Evolutionary conservation across 163 green algal species (phyloP).

Genomic region (Volvox carteri): DNA sequence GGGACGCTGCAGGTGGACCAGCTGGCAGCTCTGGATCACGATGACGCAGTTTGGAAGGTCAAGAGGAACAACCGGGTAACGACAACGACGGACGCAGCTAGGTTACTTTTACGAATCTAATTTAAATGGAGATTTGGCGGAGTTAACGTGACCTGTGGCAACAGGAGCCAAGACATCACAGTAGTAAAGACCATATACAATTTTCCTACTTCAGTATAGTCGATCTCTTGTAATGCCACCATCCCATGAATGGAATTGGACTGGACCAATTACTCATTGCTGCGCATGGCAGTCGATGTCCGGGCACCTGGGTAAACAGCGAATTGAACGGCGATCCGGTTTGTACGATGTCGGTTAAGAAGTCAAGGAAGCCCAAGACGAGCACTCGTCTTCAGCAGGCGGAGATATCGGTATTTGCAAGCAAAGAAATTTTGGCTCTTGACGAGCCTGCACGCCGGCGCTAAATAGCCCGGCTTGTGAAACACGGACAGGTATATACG

Average conservation of each 20-base stretch:
- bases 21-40: constrained; percentile 59
- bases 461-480: neutral
- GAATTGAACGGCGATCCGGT: neutral
- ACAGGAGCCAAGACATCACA: no score
- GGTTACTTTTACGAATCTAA: constrained; percentile 58
- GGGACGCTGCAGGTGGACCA: constrained; percentile 29
- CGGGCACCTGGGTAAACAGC: no score
- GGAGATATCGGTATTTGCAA: neutral
- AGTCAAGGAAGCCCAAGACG: neutral
- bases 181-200: no score
- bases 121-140: constrained; percentile 53
- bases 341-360: neutral
- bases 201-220: no score
- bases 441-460: neutral
- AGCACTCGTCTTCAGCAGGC: neutral
- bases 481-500: neutral
- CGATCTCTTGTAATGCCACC: no score
- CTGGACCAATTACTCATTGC: no score
- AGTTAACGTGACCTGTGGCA: no score
- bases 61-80: constrained; percentile 71
- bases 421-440: neutral
- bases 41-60: constrained; percentile 61
- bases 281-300: no score
- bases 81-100: constrained; percentile 51
- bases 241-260: no score